Evolutionary conservation across 768 basidiomycete species (phyloP).

Genomic region (Boletus sp.): DNA sequence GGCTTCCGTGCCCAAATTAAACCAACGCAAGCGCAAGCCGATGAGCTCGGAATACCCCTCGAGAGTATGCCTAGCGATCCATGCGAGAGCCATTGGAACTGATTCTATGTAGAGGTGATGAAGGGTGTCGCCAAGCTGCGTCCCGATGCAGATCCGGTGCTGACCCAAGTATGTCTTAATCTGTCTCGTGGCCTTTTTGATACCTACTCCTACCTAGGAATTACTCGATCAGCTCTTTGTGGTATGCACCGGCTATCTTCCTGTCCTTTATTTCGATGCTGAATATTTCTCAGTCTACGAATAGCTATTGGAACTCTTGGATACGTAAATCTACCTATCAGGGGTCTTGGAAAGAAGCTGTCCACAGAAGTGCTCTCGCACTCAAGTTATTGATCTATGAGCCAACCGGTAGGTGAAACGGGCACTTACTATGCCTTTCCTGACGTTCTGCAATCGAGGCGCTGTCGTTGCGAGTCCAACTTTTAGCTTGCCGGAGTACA

Average conservation of each 20-base stretch:
- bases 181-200: background rate
- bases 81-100: background rate
- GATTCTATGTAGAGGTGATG: constrained; percentile 37
- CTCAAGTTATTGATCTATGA: constrained; percentile 92
- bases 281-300: constrained; percentile 52
- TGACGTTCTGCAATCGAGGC: constrained; percentile 40
- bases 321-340: constrained; percentile 85
- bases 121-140: constrained; percentile 45
- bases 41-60: constrained; percentile 45
- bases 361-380: constrained; percentile 89
- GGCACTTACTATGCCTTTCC: background rate
- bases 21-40: constrained; percentile 40
- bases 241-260: constrained; percentile 33
- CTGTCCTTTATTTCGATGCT: background rate
- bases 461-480: constrained; percentile 95
- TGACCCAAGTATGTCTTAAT: constrained; percentile 52
- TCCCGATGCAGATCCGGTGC: constrained; percentile 64
- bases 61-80: constrained; percentile 33
- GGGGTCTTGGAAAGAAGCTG: constrained; percentile 95
- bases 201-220: constrained; percentile 36
- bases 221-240: constrained; percentile 56
- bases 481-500: constrained; percentile 89
- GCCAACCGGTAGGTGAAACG: constrained; percentile 61
- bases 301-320: constrained; percentile 86
- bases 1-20: constrained; percentile 9